Evolutionary conservation across 148 eudicot species (phyloP).

Genomic region (Rhododendron kiyosumense): DNA sequence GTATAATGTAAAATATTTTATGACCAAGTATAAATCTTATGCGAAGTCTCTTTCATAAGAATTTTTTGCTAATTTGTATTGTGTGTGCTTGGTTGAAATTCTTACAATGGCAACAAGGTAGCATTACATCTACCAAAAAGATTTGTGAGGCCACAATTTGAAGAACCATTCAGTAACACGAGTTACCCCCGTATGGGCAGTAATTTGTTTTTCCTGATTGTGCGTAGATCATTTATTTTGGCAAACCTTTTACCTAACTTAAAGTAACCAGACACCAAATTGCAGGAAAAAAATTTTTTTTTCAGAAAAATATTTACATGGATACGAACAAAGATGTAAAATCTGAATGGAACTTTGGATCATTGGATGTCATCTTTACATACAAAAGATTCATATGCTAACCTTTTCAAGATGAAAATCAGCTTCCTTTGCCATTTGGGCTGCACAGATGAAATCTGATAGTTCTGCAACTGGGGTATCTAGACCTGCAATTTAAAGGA

Average conservation of each 20-base stretch:
- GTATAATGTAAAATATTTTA: background rate
- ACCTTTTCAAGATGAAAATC: conserved; percentile 22
- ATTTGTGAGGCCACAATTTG: background rate
- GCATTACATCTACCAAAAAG: background rate
- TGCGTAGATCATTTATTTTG: background rate
- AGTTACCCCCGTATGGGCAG: too few species aligned
- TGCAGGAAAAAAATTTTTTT: background rate
- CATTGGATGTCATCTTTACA: background rate
- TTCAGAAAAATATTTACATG: background rate
- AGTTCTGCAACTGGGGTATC: conserved; percentile 52
- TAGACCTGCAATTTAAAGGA: conserved; percentile 40
- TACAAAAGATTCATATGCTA: background rate
- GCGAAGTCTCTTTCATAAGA: background rate
- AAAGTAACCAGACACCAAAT: background rate
- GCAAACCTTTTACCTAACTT: background rate
- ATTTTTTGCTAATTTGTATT: background rate
- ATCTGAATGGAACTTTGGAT: background rate
- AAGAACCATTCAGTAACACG: background rate
- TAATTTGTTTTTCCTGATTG: background rate
- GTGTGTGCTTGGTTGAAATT: background rate
- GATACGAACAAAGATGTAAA: background rate
- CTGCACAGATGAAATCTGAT: conserved; percentile 59
- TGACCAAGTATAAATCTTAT: background rate
- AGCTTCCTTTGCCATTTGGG: conserved; percentile 61
- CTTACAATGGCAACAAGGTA: background rate